These are phyloP conservation scores for Cordyceps fumosorosea DNA, from an alignment of 2,329 filamentous ascomycete genomes.

Conservation along the genomic window DNA sequence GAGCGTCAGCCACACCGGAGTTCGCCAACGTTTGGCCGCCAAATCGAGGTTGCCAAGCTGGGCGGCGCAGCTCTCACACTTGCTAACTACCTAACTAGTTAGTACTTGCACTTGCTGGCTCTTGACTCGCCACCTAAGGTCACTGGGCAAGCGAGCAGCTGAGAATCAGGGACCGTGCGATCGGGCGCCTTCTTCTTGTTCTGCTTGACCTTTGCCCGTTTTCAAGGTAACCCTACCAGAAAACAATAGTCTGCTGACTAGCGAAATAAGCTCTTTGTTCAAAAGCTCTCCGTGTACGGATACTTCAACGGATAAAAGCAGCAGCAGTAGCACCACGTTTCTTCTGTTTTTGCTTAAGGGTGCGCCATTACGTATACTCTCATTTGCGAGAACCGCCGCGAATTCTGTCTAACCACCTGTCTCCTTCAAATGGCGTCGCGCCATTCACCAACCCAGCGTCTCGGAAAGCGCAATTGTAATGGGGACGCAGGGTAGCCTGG, in stretches of 20 bases:
- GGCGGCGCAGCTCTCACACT: not conserved
- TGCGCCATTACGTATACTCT: not conserved
- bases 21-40: constrained; percentile 6
- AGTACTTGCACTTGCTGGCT: not conserved
- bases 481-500: not conserved
- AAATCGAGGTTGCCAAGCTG: constrained; percentile 1
- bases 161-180: constrained; percentile 9
- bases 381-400: constrained; percentile 10
- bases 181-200: not conserved
- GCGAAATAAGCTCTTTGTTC: not conserved
- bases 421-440: not conserved
- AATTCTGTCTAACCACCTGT: not conserved
- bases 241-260: not conserved
- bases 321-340: not conserved
- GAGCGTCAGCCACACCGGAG: constrained; percentile 6
- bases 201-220: not conserved
- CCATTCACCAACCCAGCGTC: not conserved
- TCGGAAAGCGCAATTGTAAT: not conserved
- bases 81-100: not conserved
- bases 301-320: not conserved
- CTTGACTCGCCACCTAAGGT: constrained; percentile 3
- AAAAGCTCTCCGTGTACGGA: not conserved
- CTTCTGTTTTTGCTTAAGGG: too few species aligned
- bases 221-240: constrained; percentile 1
- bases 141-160: not conserved